phyloP scores from a whole-genome alignment of 2,329 filamentous ascomycete genomes.

The Penicillium sp. region DNA sequence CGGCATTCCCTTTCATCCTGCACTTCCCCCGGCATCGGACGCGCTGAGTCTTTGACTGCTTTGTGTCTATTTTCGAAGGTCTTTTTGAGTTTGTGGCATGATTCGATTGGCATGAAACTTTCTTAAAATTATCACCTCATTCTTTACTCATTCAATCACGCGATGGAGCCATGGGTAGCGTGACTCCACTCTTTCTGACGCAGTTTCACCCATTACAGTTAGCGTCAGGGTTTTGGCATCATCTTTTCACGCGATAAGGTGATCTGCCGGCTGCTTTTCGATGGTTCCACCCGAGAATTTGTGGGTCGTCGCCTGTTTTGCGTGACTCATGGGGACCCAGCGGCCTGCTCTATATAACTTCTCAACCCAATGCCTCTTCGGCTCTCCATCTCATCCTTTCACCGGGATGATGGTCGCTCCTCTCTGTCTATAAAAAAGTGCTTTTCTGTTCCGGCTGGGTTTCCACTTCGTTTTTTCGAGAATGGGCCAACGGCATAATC shows the following conservation, averaged over 20 bases:
- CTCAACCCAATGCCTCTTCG: conserved; percentile 11
- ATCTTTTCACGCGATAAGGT: conserved; percentile 16
- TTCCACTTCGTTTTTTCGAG: conserved; percentile 13
- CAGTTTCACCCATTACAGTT: conserved; percentile 16
- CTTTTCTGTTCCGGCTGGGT: conserved; percentile 7
- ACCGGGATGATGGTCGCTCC: conserved; percentile 37
- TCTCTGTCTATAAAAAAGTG: conserved; percentile 20
- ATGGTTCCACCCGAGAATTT: conserved; percentile 17
- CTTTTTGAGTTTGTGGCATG: no score
- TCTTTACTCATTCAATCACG: conserved; percentile 4
- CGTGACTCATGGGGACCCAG: conserved; percentile 19
- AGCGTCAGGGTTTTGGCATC: conserved; percentile 11
- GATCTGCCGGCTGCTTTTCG: conserved; percentile 13
- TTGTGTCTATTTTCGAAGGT: no score
- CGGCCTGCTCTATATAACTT: conserved; percentile 15
- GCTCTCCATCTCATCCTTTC: conserved; percentile 35
- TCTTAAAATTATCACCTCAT: not conserved
- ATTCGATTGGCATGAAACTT: conserved; percentile 6
- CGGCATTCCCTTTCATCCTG: no score
- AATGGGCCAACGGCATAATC: conserved; percentile 46
- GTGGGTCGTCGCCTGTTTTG: conserved; percentile 10
- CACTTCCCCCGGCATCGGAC: conserved; percentile 6
- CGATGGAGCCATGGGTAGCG: conserved; percentile 6
- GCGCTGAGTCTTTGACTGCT: conserved; percentile 2
- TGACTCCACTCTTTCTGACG: conserved; percentile 5